phyloP scores from a whole-genome alignment of 2,329 filamentous ascomycete genomes.

The Colletotrichum sp. region DNA sequence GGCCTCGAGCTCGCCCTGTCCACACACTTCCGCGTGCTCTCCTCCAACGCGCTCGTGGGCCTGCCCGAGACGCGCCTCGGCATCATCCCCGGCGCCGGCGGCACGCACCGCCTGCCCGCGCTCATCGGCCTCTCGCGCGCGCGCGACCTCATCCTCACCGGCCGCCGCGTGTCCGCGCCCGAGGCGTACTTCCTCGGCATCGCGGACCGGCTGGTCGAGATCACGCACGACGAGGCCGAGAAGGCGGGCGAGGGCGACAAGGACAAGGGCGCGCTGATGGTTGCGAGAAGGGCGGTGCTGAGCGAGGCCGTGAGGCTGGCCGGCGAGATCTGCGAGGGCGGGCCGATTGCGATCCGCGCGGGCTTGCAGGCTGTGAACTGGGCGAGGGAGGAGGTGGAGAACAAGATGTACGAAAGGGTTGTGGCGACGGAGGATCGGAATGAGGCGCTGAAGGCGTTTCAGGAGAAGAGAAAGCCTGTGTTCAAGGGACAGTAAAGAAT shows the following conservation, averaged over 20 bases:
- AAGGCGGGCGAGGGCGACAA: slow-evolving; percentile 38
- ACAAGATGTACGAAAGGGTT: slow-evolving; percentile 83
- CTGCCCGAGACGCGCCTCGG: slow-evolving; percentile 91
- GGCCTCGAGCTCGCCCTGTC: slow-evolving; percentile 91
- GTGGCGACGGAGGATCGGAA: slow-evolving; percentile 84
- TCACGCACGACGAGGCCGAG: slow-evolving; percentile 51
- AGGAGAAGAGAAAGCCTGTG: slow-evolving; percentile 64
- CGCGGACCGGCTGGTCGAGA: slow-evolving; percentile 87
- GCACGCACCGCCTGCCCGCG: slow-evolving; percentile 84
- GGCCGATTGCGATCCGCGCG: slow-evolving; percentile 80
- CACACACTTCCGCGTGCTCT: slow-evolving; percentile 87
- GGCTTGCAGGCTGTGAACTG: slow-evolving; percentile 79
- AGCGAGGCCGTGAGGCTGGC: slow-evolving; percentile 80
- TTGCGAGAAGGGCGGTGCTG: slow-evolving; percentile 71
- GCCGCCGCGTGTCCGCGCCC: slow-evolving; percentile 78
- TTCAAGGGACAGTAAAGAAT: slow-evolving; percentile 56
- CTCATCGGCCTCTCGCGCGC: slow-evolving; percentile 82
- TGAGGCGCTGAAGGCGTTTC: slow-evolving; percentile 87
- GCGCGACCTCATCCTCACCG: slow-evolving; percentile 89
- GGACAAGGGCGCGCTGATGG: slow-evolving; percentile 49
- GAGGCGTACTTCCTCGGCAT: slow-evolving; percentile 94
- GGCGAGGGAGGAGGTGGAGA: slow-evolving; percentile 80
- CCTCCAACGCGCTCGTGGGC: slow-evolving; percentile 77
- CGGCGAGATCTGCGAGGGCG: slow-evolving; percentile 86
- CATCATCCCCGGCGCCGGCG: slow-evolving; percentile 94